Evolutionary conservation across 352 stramenopile genomes (phyloP), one percentile per base, ranked within the genome.

Genomic region (Phytophthora podocarpi): DNA sequence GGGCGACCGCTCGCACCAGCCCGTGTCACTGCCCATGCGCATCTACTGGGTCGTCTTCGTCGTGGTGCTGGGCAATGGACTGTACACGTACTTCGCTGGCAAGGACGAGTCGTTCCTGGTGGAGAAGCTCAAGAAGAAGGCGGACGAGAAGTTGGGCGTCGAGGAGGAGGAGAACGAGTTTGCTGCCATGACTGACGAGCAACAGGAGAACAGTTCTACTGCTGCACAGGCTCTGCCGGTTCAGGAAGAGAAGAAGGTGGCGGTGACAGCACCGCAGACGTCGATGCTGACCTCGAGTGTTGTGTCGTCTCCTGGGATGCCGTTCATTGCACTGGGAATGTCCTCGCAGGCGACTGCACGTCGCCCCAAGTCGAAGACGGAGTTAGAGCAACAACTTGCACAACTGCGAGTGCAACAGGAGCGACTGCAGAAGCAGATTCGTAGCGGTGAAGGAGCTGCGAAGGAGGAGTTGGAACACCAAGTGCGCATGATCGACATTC

Each of bases 31-130:
- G 27, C 65, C 78, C 37, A 91, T 91, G 82, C 83, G 82, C 23
- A 41, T 91, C 15, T 91, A 91, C 56, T 91, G 82, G 82, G 23
- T 83, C 32, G 20, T 89, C 39, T 91, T 91, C 48, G 63, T 26
- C 4, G 15, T 87, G 7, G 75, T 91, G 45, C 41, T 91, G 26
- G 55, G 31, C 56, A 91, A 90, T 54, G 82, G 82, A 20, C 30
- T 80, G 42, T 87, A 80, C 64, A 89, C 82, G 35, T 85, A 84
- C 40, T 55, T 78, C 21, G 28, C 59, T 1, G 78, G 78, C 41
- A 81, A 85, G 35, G 78, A 88, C 57, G 78, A 88, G 55, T 67
- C 52, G 21, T 85, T 81, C 53, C 18, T 85, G 34, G 69, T 88
- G 30, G 69, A 85, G 10, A 84, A 85, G 34, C 45, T 85, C 8